phyloP scores from a whole-genome alignment of 495 filamentous ascomycete species.

The Usnea hakonensis region DNA sequence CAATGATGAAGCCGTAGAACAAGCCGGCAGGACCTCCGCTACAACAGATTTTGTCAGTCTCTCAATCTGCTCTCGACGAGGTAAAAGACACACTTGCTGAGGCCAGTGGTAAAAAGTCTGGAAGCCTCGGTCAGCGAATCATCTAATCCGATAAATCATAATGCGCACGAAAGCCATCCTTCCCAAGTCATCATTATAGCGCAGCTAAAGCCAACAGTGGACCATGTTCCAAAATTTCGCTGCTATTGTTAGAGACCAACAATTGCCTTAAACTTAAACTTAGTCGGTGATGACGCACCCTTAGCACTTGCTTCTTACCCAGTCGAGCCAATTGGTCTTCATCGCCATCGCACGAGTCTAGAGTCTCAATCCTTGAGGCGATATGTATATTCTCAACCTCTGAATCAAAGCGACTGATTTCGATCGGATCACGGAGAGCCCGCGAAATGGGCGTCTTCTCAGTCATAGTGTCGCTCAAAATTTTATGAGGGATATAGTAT shows the following conservation, averaged over 20 bases:
- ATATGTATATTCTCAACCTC: background rate
- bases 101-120: slow-evolving; percentile 12
- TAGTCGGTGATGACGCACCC: background rate
- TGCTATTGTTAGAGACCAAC: background rate
- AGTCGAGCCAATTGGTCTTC: background rate
- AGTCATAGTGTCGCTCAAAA: background rate
- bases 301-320: background rate
- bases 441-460: background rate
- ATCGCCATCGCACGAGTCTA: background rate
- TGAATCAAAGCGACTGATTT: background rate
- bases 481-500: background rate
- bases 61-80: too few relatives aligned
- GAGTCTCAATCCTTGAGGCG: background rate
- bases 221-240: slow-evolving; percentile 39
- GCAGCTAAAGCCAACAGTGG: slow-evolving; percentile 39
- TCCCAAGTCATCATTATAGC: slow-evolving; percentile 41
- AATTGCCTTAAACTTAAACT: background rate
- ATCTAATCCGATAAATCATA: background rate
- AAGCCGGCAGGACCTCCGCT: slow-evolving; percentile 48
- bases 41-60: background rate
- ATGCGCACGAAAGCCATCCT: slow-evolving; percentile 26
- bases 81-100: slow-evolving; percentile 8
- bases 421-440: background rate
- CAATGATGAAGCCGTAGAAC: slow-evolving; percentile 45
- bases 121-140: background rate